Evolutionary conservation across 768 basidiomycete genomes (phyloP).

Genomic region (Mycena haematopus): DNA sequence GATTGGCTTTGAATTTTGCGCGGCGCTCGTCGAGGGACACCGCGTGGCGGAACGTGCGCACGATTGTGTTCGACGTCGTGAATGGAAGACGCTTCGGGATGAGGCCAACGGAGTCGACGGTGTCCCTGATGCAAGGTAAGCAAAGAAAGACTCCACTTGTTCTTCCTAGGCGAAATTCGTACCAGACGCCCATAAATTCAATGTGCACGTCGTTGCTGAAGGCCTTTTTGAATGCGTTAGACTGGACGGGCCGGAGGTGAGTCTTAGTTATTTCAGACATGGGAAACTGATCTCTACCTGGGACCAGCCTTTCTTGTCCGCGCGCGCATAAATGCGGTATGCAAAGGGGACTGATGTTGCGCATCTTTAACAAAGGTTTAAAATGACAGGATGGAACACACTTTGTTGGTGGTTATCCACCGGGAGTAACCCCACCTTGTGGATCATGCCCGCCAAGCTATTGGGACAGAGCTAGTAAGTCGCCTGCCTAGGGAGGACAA

Average conservation of each 20-base stretch:
- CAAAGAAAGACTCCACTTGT: slow-evolving; percentile 36
- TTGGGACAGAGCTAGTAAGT: not conserved
- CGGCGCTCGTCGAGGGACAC: slow-evolving; percentile 69
- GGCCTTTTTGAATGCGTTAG: slow-evolving; percentile 60
- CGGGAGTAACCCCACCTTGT: slow-evolving; percentile 57
- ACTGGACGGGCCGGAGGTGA: slow-evolving; percentile 34
- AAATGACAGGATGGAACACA: not conserved
- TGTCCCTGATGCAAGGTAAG: slow-evolving; percentile 55
- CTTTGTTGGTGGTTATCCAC: slow-evolving; percentile 56
- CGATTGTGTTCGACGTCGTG: slow-evolving; percentile 59
- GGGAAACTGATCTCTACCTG: not conserved
- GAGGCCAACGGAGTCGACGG: slow-evolving; percentile 67
- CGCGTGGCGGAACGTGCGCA: slow-evolving; percentile 68
- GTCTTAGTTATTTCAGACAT: not conserved
- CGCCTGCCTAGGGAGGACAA: not conserved
- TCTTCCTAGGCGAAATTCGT: slow-evolving; percentile 20
- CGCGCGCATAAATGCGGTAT: slow-evolving; percentile 63
- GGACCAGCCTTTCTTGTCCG: slow-evolving; percentile 54
- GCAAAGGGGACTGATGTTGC: slow-evolving; percentile 55
- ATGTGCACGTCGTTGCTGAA: slow-evolving; percentile 61
- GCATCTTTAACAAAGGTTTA: not conserved
- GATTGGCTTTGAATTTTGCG: slow-evolving; percentile 56
- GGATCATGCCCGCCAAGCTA: slow-evolving; percentile 58
- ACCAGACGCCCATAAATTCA: slow-evolving; percentile 68
- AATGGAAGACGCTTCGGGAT: slow-evolving; percentile 62